Conservation (phyloP, 2,329 filamentous ascomycete genomes). For the Aspergillus sergii region DNA sequence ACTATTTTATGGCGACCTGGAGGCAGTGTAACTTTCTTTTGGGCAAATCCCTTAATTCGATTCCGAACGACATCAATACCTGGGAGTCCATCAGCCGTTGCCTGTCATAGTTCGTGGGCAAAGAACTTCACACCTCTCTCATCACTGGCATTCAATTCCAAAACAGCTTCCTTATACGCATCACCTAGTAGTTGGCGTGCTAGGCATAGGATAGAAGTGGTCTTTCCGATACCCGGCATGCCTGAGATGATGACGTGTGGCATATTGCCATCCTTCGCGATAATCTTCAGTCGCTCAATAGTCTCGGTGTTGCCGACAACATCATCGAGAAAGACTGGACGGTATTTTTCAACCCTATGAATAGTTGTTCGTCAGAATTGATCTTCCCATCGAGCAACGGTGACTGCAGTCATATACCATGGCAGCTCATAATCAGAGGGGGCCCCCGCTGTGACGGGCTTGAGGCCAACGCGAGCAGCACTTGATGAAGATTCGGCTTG, state of each 20-base stretch:
- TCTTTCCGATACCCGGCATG: conserved; percentile 99
- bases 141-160: conserved; percentile 95
- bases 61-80: conserved; percentile 97
- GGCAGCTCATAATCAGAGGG: conserved; percentile 52
- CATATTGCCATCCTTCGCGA: conserved; percentile 98
- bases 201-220: conserved; percentile 89
- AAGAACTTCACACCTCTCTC: conserved; percentile 67
- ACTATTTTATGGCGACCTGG: conserved; percentile 91
- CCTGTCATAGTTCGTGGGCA: neutral
- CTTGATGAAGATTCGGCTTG: conserved; percentile 52
- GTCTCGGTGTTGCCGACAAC: conserved; percentile 98
- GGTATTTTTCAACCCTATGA: conserved; percentile 94
- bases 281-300: conserved; percentile 95
- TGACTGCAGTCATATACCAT: conserved; percentile 40
- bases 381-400: neutral
- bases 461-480: conserved; percentile 45
- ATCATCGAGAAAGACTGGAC: conserved; percentile 91
- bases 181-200: conserved; percentile 89
- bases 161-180: conserved; percentile 93
- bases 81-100: conserved; percentile 30
- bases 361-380: conserved; percentile 18
- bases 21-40: conserved; percentile 97
- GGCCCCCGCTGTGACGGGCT: conserved; percentile 42
- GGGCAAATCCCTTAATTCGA: conserved; percentile 96
- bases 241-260: conserved; percentile 99